Percentiles rank a stretch among this genome's conserved stretches.
phyloP scores from a whole-genome alignment of 2,329 filamentous ascomycete species.

The Arthrobotrys sinensis region DNA sequence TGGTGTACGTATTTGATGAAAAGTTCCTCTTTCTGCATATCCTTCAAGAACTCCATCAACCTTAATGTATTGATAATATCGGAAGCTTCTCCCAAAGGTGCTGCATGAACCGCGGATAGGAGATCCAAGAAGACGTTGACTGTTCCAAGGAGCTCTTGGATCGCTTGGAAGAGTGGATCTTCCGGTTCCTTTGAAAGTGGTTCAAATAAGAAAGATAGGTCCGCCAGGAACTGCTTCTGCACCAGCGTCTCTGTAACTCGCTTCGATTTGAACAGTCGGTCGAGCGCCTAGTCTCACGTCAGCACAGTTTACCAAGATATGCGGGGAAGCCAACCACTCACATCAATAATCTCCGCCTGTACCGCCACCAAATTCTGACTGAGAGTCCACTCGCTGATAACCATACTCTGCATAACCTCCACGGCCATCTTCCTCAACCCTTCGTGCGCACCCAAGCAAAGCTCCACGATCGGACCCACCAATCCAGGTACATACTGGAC shows the following conservation, averaged over 20 bases:
- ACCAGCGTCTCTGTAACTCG: conserved; percentile 88
- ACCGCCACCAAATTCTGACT: conserved; percentile 92
- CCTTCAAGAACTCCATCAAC: conserved; percentile 94
- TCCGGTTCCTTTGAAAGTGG: conserved; percentile 77
- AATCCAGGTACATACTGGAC: conserved; percentile 97
- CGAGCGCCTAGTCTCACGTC: conserved; percentile 74
- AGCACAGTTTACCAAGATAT: conserved; percentile 14
- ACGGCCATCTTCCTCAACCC: conserved; percentile 90
- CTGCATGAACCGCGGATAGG: conserved; percentile 88
- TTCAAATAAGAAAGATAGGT: conserved; percentile 85
- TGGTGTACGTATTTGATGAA: conserved; percentile 97
- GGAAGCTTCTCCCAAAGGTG: conserved; percentile 79
- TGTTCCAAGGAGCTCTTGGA: conserved; percentile 84
- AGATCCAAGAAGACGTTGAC: conserved; percentile 93
- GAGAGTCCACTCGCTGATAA: conserved; percentile 96
- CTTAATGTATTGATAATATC: conserved; percentile 89
- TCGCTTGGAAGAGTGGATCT: conserved; percentile 81
- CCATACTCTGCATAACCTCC: conserved; percentile 96
- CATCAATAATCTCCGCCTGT: conserved; percentile 94
- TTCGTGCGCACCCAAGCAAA: conserved; percentile 95
- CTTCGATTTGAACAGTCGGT: conserved; percentile 90
- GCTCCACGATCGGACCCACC: conserved; percentile 89
- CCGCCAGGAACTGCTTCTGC: conserved; percentile 91
- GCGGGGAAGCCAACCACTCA: conserved; percentile 50
- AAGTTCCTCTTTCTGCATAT: conserved; percentile 97